These are phyloP conservation scores for Neurospora sp. DNA, from an alignment of 495 filamentous ascomycete species.

Conservation along the genomic window DNA sequence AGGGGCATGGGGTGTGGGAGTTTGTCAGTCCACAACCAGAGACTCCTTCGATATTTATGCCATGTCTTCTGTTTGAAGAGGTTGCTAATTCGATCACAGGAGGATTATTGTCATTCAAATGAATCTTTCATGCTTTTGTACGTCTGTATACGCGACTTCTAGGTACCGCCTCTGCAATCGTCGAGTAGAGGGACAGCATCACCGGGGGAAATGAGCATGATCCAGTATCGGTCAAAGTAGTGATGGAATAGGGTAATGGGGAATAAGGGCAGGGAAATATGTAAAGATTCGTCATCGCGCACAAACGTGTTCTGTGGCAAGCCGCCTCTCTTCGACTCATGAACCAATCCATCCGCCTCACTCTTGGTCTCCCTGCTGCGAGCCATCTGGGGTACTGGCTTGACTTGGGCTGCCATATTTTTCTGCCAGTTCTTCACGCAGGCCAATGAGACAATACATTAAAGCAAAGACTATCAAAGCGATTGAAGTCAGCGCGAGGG, in stretches of 20 bases:
- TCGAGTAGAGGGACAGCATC: not conserved
- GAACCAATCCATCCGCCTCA: not conserved
- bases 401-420: slow-evolving; percentile 5
- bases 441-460: slow-evolving; percentile 31
- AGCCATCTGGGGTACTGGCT: not conserved
- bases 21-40: not conserved
- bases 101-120: not conserved
- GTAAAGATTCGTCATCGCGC: not conserved
- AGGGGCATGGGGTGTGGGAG: not conserved
- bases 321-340: not conserved
- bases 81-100: not conserved
- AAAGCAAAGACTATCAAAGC: slow-evolving; percentile 28
- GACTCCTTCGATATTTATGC: not conserved
- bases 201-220: not conserved
- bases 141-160: not conserved
- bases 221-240: not conserved
- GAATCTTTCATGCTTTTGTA: not conserved
- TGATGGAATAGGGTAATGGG: not conserved
- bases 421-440: slow-evolving; percentile 31
- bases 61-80: not conserved
- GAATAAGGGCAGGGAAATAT: not conserved
- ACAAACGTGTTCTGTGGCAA: not conserved
- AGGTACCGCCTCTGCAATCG: not conserved
- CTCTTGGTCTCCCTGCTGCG: not conserved
- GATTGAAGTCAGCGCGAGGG: not conserved